Base-by-base conservation (phyloP, 768 basidiomycete genomes). In the Leccinum boreale region DNA sequence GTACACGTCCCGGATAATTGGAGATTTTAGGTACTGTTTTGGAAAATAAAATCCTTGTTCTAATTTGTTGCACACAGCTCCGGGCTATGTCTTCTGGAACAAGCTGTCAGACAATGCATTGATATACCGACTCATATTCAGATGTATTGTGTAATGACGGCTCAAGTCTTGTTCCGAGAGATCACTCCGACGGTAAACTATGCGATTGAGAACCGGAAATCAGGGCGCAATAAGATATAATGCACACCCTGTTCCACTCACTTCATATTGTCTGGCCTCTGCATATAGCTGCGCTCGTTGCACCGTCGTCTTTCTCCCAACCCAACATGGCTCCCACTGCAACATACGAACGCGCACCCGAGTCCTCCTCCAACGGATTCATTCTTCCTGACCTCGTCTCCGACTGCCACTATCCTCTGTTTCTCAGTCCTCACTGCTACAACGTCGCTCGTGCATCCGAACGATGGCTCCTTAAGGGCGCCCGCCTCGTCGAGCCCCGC, bases 371-470 rank as follows among this genome's bases (percentile, higher is more conserved):
- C 57, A 26, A 62, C 17, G 67, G 60, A 14, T 75, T 78, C 63
- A 62, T 70, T 55, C 70, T 79, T 53, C 78, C 77, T 36, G 78
- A 79, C 62, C 72, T 79, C 52, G 67, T 79, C 52, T 65, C 70
- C 14, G 71, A 74, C 52, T 77, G 77, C 36, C 66, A 68, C 36
- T 78, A 74, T 54, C 75, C 76, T 33, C 71, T 75, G 2, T 62
- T 60, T 19, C 69, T 73, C 31, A 74, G 73, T 51, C 62, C 67
- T 14, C 46, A 75, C 52, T 73, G 71, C 31, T 68, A 68, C 58
- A 67, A 65, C 5, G 71, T 77, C 23, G 75, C 76, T 15, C 71
- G 68, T 24, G 67, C 73, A 52, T 76, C 76, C 4, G 77, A 76
- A 42, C 51, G 64, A 48, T 78, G 77, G 77, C 56, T 78, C 28